Percentiles rank a stretch among this genome's conserved stretches.
Conservation (phyloP, 179 eudicot genomes). For the Vitellaria paradoxa region DNA sequence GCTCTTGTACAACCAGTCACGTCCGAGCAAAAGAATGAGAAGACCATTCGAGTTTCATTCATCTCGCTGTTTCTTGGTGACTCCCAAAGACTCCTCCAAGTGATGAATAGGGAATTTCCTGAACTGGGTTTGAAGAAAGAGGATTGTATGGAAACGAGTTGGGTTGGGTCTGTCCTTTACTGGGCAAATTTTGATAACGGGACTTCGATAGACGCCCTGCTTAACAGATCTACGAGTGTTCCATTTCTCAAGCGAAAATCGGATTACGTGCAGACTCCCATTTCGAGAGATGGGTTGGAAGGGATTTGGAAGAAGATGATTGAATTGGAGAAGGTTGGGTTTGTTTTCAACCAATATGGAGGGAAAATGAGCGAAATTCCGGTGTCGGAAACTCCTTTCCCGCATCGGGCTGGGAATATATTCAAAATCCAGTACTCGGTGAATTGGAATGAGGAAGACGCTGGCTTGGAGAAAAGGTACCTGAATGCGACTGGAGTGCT, state of each 20-base stretch:
- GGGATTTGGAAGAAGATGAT: slow-evolving; percentile 25
- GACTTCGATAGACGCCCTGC: not conserved
- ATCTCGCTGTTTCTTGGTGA: too few species aligned
- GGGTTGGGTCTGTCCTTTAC: not conserved
- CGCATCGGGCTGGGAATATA: slow-evolving; percentile 6
- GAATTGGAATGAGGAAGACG: slow-evolving; percentile 4
- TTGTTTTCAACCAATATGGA: slow-evolving; percentile 31
- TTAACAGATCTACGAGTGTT: too few species aligned
- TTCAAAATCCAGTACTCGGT: not conserved
- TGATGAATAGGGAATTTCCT: not conserved
- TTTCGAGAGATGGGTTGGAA: slow-evolving; percentile 19
- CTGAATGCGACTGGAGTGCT: not conserved
- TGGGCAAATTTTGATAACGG: not conserved
- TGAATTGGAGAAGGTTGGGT: slow-evolving; percentile 7
- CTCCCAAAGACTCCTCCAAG: too few species aligned
- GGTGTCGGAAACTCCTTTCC: not conserved
- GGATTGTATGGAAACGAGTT: not conserved
- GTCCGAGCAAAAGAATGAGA: too few species aligned
- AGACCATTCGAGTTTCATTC: too few species aligned
- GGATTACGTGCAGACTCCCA: slow-evolving; percentile 28
- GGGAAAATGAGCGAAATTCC: slow-evolving; percentile 21
- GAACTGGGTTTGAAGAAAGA: not conserved
- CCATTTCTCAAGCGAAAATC: slow-evolving; percentile 26
- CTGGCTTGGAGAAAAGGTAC: not conserved
- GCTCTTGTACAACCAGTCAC: too few species aligned